phyloP scores from a whole-genome alignment of 2,329 filamentous ascomycete genomes.

The Aspergillus tamarii region DNA sequence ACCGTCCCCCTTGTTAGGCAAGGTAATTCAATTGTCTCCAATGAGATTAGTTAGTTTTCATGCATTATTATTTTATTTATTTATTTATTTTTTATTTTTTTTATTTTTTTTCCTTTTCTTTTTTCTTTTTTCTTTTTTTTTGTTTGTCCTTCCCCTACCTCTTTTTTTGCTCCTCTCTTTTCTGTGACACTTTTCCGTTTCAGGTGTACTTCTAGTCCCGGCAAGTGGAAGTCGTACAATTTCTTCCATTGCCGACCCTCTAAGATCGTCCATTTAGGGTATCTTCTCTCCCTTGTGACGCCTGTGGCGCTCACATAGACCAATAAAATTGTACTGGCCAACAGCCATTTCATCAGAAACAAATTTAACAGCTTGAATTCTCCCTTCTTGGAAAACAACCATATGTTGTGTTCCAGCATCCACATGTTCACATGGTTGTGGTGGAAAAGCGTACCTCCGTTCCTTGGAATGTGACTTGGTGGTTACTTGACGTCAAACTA shows the following conservation, averaged over 20 bases:
- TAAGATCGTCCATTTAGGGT: neutral
- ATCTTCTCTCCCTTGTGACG: slow-evolving; percentile 5
- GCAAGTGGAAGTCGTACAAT: neutral
- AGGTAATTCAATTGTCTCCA: neutral
- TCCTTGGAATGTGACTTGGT: slow-evolving; percentile 6
- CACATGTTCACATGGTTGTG: neutral
- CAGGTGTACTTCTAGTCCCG: slow-evolving; percentile 8
- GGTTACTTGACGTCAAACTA: slow-evolving; percentile 1
- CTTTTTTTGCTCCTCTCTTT: neutral
- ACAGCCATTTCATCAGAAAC: neutral
- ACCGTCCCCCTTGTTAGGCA: slow-evolving; percentile 1
- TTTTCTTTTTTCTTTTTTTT: neutral
- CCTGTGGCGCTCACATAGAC: neutral
- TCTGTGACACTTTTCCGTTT: slow-evolving; percentile 19
- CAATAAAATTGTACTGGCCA: neutral
- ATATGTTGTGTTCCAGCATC: neutral
- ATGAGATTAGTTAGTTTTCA: neutral
- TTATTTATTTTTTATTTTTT: neutral
- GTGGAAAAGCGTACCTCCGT: neutral
- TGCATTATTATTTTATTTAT: neutral
- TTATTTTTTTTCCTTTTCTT: neutral
- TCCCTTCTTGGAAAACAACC: neutral
- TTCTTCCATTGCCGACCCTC: slow-evolving; percentile 1
- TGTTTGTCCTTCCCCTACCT: no score
- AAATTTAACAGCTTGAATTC: neutral